Conservation (phyloP, 805 yeast species). For the Metschnikowia cerradonensis region DNA sequence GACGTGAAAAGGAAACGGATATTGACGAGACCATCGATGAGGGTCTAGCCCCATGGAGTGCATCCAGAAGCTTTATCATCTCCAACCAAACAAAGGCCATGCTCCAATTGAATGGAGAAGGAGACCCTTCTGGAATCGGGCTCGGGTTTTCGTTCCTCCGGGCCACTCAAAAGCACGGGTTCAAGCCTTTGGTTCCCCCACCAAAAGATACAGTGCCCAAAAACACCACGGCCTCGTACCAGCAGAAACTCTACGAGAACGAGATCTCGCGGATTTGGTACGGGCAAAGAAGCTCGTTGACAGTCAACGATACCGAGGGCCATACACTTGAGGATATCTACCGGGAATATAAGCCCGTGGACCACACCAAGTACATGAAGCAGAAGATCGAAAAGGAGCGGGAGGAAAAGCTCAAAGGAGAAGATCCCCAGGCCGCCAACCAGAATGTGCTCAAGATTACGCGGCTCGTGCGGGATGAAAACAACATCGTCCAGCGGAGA, state of each 20-base stretch:
- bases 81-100: constrained; percentile 97
- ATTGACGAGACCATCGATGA: constrained; percentile 66
- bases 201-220: constrained; percentile 37
- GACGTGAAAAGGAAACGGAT: constrained; percentile 25
- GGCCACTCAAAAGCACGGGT: constrained; percentile 95
- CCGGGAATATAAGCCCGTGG: constrained; percentile 35
- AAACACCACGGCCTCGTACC: constrained; percentile 45
- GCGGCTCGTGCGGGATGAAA: constrained; percentile 74
- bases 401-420: constrained; percentile 28
- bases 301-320: constrained; percentile 32
- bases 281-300: constrained; percentile 63
- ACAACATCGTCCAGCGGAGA: constrained; percentile 80
- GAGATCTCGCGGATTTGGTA: constrained; percentile 90
- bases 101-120: constrained; percentile 91
- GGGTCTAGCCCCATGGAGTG: constrained; percentile 90
- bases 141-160: constrained; percentile 83
- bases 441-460: constrained; percentile 48
- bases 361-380: constrained; percentile 30
- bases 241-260: constrained; percentile 87
- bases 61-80: constrained; percentile 83
- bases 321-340: constrained; percentile 36
- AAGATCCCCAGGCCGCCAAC: constrained; percentile 22
- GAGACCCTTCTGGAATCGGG: constrained; percentile 91
- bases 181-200: constrained; percentile 40
- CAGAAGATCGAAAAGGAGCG: constrained; percentile 33